A percentile compares a stretch with the other conserved stretches of the same genome.
Evolutionary conservation across 2,329 filamentous ascomycete genomes (phyloP).

Genomic region (Nannizzia gypsea): DNA sequence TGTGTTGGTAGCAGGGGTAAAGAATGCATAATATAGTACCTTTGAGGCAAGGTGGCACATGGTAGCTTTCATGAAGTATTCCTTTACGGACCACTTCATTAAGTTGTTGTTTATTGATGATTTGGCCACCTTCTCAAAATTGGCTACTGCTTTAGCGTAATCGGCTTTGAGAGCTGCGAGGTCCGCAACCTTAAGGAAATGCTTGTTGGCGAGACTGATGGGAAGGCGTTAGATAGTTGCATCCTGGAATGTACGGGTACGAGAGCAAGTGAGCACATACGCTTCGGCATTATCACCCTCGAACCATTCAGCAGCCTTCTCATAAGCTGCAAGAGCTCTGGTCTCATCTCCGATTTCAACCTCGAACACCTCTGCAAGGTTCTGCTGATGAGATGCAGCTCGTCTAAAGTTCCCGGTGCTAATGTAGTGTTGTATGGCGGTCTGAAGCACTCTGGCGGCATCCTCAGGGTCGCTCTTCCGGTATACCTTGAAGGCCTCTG

Average conservation of each 20-base stretch:
- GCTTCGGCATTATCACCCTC: conserved; percentile 75
- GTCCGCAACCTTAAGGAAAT: conserved; percentile 85
- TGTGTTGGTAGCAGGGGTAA: not conserved
- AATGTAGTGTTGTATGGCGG: conserved; percentile 76
- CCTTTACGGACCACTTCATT: conserved; percentile 88
- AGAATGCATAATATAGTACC: conserved; percentile 20
- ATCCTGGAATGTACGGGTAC: not conserved
- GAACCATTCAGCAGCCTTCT: conserved; percentile 79
- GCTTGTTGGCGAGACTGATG: conserved; percentile 72
- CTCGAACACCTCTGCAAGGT: conserved; percentile 76
- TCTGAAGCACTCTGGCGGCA: conserved; percentile 66
- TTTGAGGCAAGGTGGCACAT: conserved; percentile 72
- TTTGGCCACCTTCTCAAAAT: conserved; percentile 73
- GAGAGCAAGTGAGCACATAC: conserved; percentile 40
- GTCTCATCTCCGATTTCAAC: conserved; percentile 65
- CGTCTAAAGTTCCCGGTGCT: conserved; percentile 80
- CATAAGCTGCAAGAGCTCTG: conserved; percentile 69
- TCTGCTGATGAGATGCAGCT: conserved; percentile 83
- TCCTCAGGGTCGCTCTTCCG: conserved; percentile 72
- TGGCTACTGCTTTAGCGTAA: conserved; percentile 70
- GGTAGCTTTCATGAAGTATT: conserved; percentile 88
- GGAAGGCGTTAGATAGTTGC: not conserved
- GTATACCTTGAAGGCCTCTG: conserved; percentile 93
- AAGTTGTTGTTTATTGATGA: conserved; percentile 76
- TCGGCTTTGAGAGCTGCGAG: conserved; percentile 69